Evolutionary conservation across 2,329 filamentous ascomycete species (phyloP), one percentile per base, ranked within the genome.

Genomic region (Aspergillus sp.): DNA sequence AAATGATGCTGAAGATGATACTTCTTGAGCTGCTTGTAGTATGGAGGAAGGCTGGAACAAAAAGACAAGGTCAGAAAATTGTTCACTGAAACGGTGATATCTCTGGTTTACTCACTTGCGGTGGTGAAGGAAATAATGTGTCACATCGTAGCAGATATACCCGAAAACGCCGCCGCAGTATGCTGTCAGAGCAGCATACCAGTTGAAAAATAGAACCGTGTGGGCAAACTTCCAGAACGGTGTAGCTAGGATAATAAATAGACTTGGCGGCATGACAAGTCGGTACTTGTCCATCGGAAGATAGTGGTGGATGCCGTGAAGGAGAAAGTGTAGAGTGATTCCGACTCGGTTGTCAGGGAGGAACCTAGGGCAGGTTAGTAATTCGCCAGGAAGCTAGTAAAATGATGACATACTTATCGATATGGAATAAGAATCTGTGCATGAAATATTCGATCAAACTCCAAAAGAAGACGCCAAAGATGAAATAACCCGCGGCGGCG

Each of bases 241-340:
- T 0, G 84, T 83, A 6, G 93, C 93, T 19, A 99, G 87, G 12
- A 85, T 83, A 23, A 93, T 62, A 72, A 99, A 98, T 3, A 99
- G 82, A 0, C 91, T 85, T 0, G 95, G 95, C 1, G 95, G 95
- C 95, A 99, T 98, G 64, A 99, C 95, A 9, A 99, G 87, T 60
- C 95, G 88, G 69, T 96, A 93, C 71, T 89, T 93, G 79, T 99
- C 95, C 95, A 99, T 98, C n/a, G 95, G 95, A 4, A 99, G 84
- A 76, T 98, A 99, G 77, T 99, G 95, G 72, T 99, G 95, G 62
- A 99, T 91, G 62, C 95, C 95, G 69, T 99, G 95, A 25, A 99
- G 89, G 41, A 97, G 79, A 78, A 99, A 99, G 74, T 99, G 95
- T 19, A 89, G 67, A 0, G 91, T 96, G 58, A 99, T 81, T 63